A percentile compares a stretch with the other conserved stretches of the same genome.
These are phyloP conservation scores for Aquilaria yunnanensis DNA, from an alignment of 345 rosid genomes.

Conservation along the genomic window DNA sequence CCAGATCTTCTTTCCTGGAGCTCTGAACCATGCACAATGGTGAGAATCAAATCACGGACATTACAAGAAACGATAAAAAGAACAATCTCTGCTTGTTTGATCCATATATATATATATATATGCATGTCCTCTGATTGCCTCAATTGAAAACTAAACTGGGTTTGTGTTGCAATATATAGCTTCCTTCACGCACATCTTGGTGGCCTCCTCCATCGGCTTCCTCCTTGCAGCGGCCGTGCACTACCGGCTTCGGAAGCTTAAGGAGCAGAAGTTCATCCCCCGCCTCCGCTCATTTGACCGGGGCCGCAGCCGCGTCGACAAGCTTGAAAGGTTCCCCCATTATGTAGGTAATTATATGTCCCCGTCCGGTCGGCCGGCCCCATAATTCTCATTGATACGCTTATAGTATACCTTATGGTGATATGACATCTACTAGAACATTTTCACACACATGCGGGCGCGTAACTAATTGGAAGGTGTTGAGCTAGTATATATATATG, in stretches of 20 bases:
- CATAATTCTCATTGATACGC: no score
- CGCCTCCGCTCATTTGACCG: slow-evolving; percentile 34
- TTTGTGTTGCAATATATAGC: no score
- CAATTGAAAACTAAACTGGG: slow-evolving; percentile 23
- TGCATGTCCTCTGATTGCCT: neutral
- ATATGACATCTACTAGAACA: no score
- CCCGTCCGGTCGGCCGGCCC: no score
- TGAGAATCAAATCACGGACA: slow-evolving; percentile 3
- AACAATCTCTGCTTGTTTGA: neutral
- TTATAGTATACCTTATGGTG: no score
- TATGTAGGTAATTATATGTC: slow-evolving; percentile 58
- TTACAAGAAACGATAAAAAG: no score
- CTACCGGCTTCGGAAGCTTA: slow-evolving; percentile 32
- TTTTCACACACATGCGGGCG: no score
- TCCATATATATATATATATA: neutral
- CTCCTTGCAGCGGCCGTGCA: slow-evolving; percentile 60
- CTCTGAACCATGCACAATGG: slow-evolving; percentile 48
- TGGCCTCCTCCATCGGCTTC: slow-evolving; percentile 63
- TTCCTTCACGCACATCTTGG: slow-evolving; percentile 46
- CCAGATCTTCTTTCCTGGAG: slow-evolving; percentile 9
- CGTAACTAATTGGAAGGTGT: no score
- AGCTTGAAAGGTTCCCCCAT: slow-evolving; percentile 77
- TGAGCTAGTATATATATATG: no score
- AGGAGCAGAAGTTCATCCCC: slow-evolving; percentile 62
- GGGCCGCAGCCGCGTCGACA: slow-evolving; percentile 31